Base-by-base conservation (phyloP, 352 stramenopile genomes). In the Paralagenidium karlingii region DNA sequence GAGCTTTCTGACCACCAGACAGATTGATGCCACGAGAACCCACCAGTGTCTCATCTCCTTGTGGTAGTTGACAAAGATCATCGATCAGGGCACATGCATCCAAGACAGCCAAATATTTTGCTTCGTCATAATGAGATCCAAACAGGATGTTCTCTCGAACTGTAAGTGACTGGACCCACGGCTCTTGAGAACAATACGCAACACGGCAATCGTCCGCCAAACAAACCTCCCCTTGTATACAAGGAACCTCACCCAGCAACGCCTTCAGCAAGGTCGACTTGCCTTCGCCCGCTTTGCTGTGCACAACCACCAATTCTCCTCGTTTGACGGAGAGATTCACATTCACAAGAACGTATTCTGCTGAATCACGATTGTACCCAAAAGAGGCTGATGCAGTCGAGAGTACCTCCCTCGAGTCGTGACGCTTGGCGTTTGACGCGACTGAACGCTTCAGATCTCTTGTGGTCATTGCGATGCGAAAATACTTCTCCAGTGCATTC, bases 61-160 rank as follows among this genome's bases (percentile, higher is more conserved):
- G 52, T 10, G 64, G 63, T 21, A 87, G 28, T 24, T 53, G 44
- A 11, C 13, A 13, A 6, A 62, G 6, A 13, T 62, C 53, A 1
- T 38, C 34, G 1, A 36, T 15, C 18, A 62, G 32, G 16, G 34
- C 43, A 19, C 53, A 62, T 9, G 53, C 49, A n/a, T 54, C 44
- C 16, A 62, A 25, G 7, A 59, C 46, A 12, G 38, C 38, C 7
- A 12, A 1, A 37, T 89, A 92, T 20, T 58, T 63, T 21, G 48
- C 55, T 30, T 81, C 46, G 29, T 92, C 64, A 20, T 60, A 82
- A 11, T 53, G 52, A n/a, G 58, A 47, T 15, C 79, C 76, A 51
- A 94, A 94, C 4, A 93, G 44, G 47, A 94, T 93, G 51, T 94
- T 95, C 12, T 91, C 71, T 12, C 59, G 45, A 13, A 95, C 45